Evolutionary conservation across 1,284 basidiomycete species (phyloP).

Genomic region (Rhodotorula sp.): DNA sequence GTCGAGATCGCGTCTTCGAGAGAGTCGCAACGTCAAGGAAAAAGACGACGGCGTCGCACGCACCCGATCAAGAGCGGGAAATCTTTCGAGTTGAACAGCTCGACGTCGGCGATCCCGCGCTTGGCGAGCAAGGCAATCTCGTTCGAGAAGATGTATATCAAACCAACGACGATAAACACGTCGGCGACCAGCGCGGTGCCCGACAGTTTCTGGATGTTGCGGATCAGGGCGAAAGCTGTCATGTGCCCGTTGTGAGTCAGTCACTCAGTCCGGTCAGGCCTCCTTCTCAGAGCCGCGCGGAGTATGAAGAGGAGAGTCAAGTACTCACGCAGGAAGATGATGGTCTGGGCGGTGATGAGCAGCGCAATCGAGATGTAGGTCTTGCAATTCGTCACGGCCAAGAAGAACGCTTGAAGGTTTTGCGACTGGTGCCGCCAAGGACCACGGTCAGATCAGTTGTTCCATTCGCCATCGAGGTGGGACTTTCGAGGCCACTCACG

Average conservation of each 20-base stretch:
- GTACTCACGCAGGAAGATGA: constrained; percentile 68
- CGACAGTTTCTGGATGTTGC: constrained; percentile 88
- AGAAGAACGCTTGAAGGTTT: constrained; percentile 64
- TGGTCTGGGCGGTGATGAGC: constrained; percentile 78
- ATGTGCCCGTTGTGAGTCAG: too few species aligned
- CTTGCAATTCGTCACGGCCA: constrained; percentile 77
- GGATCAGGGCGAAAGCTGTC: constrained; percentile 69
- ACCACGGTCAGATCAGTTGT: not conserved
- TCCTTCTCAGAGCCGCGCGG: not conserved
- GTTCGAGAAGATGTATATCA: constrained; percentile 57
- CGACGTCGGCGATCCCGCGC: constrained; percentile 74
- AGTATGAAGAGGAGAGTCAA: too few species aligned
- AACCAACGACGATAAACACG: constrained; percentile 86
- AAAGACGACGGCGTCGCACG: constrained; percentile 42
- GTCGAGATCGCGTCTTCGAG: not conserved
- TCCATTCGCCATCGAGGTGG: accelerated
- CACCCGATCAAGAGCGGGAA: constrained; percentile 91
- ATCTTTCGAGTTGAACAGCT: constrained; percentile 80
- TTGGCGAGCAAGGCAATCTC: constrained; percentile 67
- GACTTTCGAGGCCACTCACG: constrained; percentile 52
- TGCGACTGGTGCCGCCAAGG: constrained; percentile 5
- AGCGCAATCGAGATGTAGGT: constrained; percentile 68
- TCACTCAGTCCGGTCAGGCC: too few species aligned
- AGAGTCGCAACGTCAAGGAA: not conserved
- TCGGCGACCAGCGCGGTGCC: constrained; percentile 90